Base-by-base conservation (phyloP, 139 green algal genomes). In the Tetraselmis striata region DNA sequence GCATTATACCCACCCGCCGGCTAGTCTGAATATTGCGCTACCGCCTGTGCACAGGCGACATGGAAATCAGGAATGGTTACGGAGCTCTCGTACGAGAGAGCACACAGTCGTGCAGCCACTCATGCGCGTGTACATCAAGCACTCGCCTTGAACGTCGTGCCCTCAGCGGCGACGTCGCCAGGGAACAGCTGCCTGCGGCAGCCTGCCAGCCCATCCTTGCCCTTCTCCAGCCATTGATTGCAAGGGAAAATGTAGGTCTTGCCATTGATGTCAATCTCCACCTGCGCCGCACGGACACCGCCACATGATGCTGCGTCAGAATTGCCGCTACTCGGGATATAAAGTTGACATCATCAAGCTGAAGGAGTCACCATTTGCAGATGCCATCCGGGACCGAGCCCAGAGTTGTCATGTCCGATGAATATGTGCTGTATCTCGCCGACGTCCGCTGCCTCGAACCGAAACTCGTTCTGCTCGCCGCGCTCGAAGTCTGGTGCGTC, bases 331-430 rank as follows among this genome's bases (percentile, higher is more conserved):
- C n/a, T n/a, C n/a, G n/a, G n/a, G n/a, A n/a, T n/a, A n/a, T n/a
- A n/a, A n/a, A n/a, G n/a, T n/a, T n/a, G n/a, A n/a, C n/a, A n/a
- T n/a, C n/a, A n/a, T n/a, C n/a, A n/a, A n/a, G n/a, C n/a, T n/a
- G n/a, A n/a, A n/a, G n/a, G n/a, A n/a, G n/a, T n/a, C n/a, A 67
- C 45, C 45, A 77, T 28, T 67, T 67, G 45, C 11, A 67, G 45
- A 30, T 87, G 80, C 88, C 86, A 90, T 2, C 87, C 89, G 1
- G 89, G 75, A 28, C 77, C 83, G 2, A 81, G 30, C 2, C 89
- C 89, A 11, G 45, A 81, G 84, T 90, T 89, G 82, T 92, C 89
- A 67, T 92, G 89, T 25, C 86, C 87, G 59, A 92, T 88, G 79
- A 91, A 83, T 22, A 92, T 84, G 75, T 88, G 84, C 0, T 78